Conservation (phyloP, 495 filamentous ascomycete species). For the Neurospora africana region DNA sequence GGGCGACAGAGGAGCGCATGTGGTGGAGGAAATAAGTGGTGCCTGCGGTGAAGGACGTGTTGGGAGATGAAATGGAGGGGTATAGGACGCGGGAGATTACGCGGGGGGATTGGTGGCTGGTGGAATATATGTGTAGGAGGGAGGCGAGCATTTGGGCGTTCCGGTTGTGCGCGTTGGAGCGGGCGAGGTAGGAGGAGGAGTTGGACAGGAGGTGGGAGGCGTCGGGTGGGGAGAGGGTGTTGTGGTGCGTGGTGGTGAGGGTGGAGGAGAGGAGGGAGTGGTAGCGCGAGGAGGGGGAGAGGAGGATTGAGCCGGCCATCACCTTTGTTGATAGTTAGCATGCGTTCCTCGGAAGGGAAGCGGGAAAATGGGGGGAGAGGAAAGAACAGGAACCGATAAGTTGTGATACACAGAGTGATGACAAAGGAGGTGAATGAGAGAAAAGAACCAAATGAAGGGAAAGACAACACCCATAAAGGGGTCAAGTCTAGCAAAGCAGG, state of each 20-base stretch:
- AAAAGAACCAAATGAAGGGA: not conserved
- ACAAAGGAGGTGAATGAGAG: not conserved
- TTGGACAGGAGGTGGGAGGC: conserved; percentile 32
- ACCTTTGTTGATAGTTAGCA: conserved; percentile 8
- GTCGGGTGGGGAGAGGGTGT: conserved; percentile 32
- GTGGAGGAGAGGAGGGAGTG: conserved; percentile 21
- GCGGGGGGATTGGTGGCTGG: conserved; percentile 13
- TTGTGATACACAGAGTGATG: not conserved
- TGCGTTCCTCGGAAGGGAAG: not conserved
- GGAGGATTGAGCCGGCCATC: conserved; percentile 35
- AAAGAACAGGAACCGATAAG: not conserved
- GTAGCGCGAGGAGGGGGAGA: conserved; percentile 28
- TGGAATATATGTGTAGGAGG: conserved; percentile 17
- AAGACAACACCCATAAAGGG: not conserved
- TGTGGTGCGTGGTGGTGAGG: conserved; percentile 21
- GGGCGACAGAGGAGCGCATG: conserved; percentile 18
- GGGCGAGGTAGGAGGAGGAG: conserved; percentile 28
- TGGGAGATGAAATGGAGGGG: conserved; percentile 17
- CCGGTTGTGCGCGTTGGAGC: conserved; percentile 29
- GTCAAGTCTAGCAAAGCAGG: conserved; percentile 19
- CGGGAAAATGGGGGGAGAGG: not conserved
- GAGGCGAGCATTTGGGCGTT: conserved; percentile 32
- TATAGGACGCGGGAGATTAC: conserved; percentile 28
- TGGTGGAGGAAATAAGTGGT: conserved; percentile 20
- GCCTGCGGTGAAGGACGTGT: conserved; percentile 11